Evolutionary conservation across 179 eudicot genomes (phyloP).

Genomic region (Monotropa hypopitys): DNA sequence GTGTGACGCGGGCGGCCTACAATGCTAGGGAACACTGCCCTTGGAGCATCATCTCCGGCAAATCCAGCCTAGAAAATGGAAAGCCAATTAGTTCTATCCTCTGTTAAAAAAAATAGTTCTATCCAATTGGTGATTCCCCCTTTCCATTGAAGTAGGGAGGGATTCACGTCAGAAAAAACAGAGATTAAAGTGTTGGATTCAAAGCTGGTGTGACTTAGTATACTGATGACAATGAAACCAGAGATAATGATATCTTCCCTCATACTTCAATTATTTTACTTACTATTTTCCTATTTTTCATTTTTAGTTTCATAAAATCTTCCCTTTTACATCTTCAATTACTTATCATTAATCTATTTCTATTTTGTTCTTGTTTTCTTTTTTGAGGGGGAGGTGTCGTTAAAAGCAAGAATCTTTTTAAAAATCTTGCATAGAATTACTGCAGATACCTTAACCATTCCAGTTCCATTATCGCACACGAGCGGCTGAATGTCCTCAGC

Average conservation of each 20-base stretch:
- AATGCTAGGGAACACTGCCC: constrained; percentile 45
- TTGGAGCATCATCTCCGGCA: constrained; percentile 47
- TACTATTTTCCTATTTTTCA: neutral
- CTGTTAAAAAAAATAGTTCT: too few species aligned
- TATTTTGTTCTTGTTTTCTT: neutral
- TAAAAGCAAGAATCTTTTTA: neutral
- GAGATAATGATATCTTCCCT: neutral
- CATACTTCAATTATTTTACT: neutral
- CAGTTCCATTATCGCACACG: constrained; percentile 49
- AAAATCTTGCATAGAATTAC: too few species aligned
- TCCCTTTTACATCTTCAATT: neutral
- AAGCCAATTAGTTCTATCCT: too few species aligned
- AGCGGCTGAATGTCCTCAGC: constrained; percentile 50
- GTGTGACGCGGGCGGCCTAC: constrained; percentile 40
- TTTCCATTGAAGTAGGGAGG: neutral
- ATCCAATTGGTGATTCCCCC: neutral
- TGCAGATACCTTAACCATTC: constrained; percentile 37
- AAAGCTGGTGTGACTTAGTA: neutral
- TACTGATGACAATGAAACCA: neutral
- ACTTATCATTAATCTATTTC: neutral
- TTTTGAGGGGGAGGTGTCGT: too few species aligned
- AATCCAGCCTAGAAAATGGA: constrained; percentile 30
- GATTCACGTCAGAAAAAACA: neutral
- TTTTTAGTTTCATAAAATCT: neutral
- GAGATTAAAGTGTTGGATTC: neutral